A percentile compares a stretch with the other conserved stretches of the same genome.
phyloP scores from a whole-genome alignment of 352 stramenopile genomes.

The Phytophthora chlamydospora region DNA sequence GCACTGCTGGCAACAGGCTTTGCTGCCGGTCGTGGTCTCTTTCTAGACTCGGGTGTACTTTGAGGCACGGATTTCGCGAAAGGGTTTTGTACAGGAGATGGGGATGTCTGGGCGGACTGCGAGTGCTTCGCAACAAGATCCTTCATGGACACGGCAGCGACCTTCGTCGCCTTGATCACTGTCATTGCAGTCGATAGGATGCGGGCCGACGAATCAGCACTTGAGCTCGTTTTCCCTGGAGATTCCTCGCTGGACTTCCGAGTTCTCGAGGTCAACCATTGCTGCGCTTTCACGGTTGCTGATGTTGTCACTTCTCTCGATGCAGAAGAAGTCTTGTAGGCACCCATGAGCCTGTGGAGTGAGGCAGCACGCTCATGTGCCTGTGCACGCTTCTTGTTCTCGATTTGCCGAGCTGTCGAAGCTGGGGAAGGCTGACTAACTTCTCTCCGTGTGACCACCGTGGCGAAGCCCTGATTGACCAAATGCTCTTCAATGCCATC shows the following conservation, averaged over 20 bases:
- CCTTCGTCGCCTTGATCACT: slow-evolving; percentile 23
- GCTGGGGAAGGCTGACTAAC: slow-evolving; percentile 6
- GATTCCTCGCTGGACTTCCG: slow-evolving; percentile 12
- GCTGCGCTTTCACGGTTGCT: not conserved
- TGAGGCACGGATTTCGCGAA: slow-evolving; percentile 12
- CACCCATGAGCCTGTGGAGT: slow-evolving; percentile 28
- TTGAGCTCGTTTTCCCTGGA: slow-evolving; percentile 18
- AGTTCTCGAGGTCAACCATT: slow-evolving; percentile 15
- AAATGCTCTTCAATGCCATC: not conserved
- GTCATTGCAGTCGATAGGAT: slow-evolving; percentile 12
- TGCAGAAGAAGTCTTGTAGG: slow-evolving; percentile 19
- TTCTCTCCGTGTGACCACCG: slow-evolving; percentile 9
- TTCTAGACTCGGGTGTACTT: slow-evolving; percentile 29
- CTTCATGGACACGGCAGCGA: slow-evolving; percentile 42
- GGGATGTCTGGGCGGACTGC: slow-evolving; percentile 10
- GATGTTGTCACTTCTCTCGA: slow-evolving; percentile 1
- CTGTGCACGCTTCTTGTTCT: slow-evolving; percentile 32
- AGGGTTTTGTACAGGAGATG: slow-evolving; percentile 2
- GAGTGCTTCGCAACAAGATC: slow-evolving; percentile 44
- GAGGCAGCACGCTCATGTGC: slow-evolving; percentile 29
- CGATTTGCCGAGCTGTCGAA: slow-evolving; percentile 23
- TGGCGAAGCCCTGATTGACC: slow-evolving; percentile 2
- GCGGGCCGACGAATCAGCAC: not conserved
- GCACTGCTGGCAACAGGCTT: slow-evolving; percentile 21
- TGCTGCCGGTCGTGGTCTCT: slow-evolving; percentile 22